Conservation (phyloP, 179 eudicot genomes). For the Beta macrorhiza region DNA sequence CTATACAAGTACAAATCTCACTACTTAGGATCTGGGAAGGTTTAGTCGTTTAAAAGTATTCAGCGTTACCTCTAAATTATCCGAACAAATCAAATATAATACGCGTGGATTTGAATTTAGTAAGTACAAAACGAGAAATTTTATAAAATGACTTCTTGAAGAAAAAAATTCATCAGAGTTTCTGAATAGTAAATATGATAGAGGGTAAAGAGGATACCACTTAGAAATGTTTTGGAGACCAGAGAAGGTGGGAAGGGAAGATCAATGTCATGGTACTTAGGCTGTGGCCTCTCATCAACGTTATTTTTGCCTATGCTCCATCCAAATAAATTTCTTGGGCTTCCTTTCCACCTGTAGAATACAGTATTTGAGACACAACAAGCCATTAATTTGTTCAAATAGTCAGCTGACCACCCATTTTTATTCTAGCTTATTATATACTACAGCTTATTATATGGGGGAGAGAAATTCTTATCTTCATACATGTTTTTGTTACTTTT, state of each 20-base stretch:
- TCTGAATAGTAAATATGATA: background rate
- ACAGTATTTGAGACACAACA: slow-evolving; percentile 35
- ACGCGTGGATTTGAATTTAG: background rate
- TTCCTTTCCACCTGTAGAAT: slow-evolving; percentile 30
- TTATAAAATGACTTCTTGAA: background rate
- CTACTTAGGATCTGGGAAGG: background rate
- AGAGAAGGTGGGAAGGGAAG: slow-evolving; percentile 89
- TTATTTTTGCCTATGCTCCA: slow-evolving; percentile 65
- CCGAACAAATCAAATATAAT: background rate
- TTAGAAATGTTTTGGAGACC: slow-evolving; percentile 68
- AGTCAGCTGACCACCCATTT: slow-evolving; percentile 26
- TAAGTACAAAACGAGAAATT: background rate
- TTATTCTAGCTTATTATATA: slow-evolving; percentile 3
- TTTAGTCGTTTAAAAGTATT: background rate
- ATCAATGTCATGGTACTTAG: slow-evolving; percentile 63
- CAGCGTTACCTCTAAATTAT: background rate
- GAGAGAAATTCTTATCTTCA: slow-evolving; percentile 26
- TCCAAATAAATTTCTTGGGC: slow-evolving; percentile 59
- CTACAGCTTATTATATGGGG: background rate
- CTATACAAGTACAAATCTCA: too few species aligned
- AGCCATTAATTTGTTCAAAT: slow-evolving; percentile 35
- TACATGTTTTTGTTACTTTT: background rate
- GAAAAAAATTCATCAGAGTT: too few species aligned
- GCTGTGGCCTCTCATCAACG: slow-evolving; percentile 46
- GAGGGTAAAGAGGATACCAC: slow-evolving; percentile 45